Percentiles rank a stretch among this genome's conserved stretches.
phyloP scores from a whole-genome alignment of 1,139 yeast species.

The Saccharomyces hybrid region DNA sequence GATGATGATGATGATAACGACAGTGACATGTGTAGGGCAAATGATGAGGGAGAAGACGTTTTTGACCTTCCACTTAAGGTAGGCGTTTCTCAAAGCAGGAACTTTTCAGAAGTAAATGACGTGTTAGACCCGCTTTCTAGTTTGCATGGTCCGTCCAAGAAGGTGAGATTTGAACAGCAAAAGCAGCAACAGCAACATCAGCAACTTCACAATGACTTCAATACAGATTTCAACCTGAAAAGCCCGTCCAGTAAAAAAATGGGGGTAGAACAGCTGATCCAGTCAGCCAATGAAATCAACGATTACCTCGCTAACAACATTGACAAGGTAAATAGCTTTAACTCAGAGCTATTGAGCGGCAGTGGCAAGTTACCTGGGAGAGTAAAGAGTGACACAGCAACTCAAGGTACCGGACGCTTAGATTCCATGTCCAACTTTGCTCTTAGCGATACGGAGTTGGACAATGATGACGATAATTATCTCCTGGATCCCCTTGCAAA shows the following conservation, averaged over 20 bases:
- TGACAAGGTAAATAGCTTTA: conserved; percentile 20
- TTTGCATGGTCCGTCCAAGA: conserved; percentile 8
- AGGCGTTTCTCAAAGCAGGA: conserved; percentile 12
- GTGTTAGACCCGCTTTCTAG: conserved; percentile 7
- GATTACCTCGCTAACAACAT: conserved; percentile 24
- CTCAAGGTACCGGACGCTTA: conserved; percentile 19
- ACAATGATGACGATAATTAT: neutral
- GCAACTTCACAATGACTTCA: conserved; percentile 2
- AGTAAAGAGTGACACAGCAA: conserved; percentile 18
- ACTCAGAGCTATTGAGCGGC: conserved; percentile 14
- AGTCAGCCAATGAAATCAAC: conserved; percentile 26
- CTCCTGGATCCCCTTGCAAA: neutral
- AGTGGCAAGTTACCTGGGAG: conserved; percentile 6
- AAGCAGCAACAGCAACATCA: conserved; percentile 3
- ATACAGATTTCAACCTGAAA: conserved; percentile 4
- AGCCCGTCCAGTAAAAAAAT: conserved; percentile 13
- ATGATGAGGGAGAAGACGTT: conserved; percentile 9
- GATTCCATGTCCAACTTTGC: conserved; percentile 30
- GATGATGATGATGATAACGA: conserved; percentile 14
- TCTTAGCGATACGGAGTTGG: conserved; percentile 23
- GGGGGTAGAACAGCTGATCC: conserved; percentile 27
- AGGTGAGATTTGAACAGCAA: conserved; percentile 15
- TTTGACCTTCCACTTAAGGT: conserved; percentile 25
- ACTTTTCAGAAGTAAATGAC: conserved; percentile 22
- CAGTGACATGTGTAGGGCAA: conserved; percentile 7